Base-by-base conservation (phyloP, 257 asterid genomes). In the Solanum peruvianum region DNA sequence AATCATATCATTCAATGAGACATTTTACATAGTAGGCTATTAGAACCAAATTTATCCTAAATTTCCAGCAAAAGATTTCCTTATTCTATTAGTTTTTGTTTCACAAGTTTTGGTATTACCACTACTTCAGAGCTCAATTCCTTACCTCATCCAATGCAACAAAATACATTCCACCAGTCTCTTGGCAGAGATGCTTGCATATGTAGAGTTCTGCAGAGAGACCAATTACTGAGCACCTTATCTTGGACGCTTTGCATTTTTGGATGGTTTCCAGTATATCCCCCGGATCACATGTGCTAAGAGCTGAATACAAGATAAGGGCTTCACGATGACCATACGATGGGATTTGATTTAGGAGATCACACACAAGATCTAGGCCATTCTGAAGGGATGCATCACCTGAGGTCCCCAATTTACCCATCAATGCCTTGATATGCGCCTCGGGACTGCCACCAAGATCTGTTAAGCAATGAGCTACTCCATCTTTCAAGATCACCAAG, bases 381-480 rank as follows among this genome's bases (percentile, higher is more conserved):
- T 96, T 97, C 90, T 95, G 98, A 82, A 97, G 96, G 56, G 99
- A 97, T 15, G 99, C 92, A 23, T 96, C 99, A 73, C 99, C 99
- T 1, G 99, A 97, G 90, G 97, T 92, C 66, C 90, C 94, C 91
- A 97, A 86, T 89, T 97, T 97, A 44, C 96, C 98, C 99, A 95
- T 93, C 93, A 97, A 90, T 71, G 98, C 99, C 89, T 95, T 93
- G 89, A 97, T 93, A 91, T 96, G 99, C 23, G 98, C 92, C 92
- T 96, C 99, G 0, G 99, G 99, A 88, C 99, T 94, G 87, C 99
- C 99, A 84, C 98, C 99, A 71, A 97, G 96, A 89, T 96, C 98
- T 20, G 99, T 94, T 72, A 96, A 91, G 93, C 94, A 89, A 89
- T 93, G 91, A 62, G 98, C 98, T 83, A 93, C 96, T 82, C 99